These are phyloP conservation scores for Coccomyxa sp. DNA, from an alignment of 139 green algal species.

Conservation along the genomic window DNA sequence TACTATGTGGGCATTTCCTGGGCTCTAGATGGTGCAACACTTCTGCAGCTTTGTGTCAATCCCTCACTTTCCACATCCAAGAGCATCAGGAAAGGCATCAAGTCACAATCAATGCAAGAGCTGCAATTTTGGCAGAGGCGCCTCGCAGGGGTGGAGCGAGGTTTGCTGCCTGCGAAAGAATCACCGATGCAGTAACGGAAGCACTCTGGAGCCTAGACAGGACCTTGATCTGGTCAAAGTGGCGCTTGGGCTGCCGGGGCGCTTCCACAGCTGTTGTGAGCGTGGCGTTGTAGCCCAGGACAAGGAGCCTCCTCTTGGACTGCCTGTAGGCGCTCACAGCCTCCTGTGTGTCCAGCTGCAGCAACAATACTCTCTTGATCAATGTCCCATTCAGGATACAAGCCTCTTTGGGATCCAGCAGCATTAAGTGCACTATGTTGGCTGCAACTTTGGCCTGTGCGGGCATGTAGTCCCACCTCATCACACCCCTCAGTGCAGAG, in stretches of 20 bases:
- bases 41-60: not conserved
- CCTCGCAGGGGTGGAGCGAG: too few species aligned
- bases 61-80: not conserved
- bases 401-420: too few species aligned
- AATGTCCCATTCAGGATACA: too few species aligned
- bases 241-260: slow-evolving; percentile 64
- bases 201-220: too few species aligned
- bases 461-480: too few species aligned
- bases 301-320: slow-evolving; percentile 61
- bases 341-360: slow-evolving; percentile 48
- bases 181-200: too few species aligned
- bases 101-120: not conserved
- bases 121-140: too few species aligned
- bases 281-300: slow-evolving; percentile 96
- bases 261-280: slow-evolving; percentile 82
- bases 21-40: not conserved
- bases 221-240: slow-evolving; percentile 75
- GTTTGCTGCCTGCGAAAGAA: too few species aligned
- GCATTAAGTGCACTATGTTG: too few species aligned
- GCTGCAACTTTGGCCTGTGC: not conserved
- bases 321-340: slow-evolving; percentile 49
- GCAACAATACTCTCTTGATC: too few species aligned
- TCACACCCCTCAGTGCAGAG: too few species aligned
- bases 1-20: too few species aligned
- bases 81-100: not conserved